Evolutionary conservation across 129 eudicot genomes (phyloP).

Genomic region (Erigeron canadensis): DNA sequence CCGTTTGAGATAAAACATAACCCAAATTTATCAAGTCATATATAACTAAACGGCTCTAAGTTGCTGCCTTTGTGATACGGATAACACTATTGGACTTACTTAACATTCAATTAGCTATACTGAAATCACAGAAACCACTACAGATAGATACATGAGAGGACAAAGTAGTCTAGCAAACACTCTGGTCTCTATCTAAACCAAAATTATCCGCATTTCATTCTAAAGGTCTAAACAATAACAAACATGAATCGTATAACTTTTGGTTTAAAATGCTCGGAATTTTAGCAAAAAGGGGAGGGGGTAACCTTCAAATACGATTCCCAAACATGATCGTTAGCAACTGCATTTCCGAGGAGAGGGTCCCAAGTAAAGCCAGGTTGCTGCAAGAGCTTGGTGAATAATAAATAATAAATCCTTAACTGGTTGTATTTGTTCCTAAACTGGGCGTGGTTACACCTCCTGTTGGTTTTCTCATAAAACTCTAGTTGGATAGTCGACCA

Average conservation of each 20-base stretch:
- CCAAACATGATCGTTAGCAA: constrained; percentile 32
- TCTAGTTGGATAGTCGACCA: constrained; percentile 31
- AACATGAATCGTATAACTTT: background rate
- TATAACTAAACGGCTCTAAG: background rate
- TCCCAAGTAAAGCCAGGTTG: constrained; percentile 39
- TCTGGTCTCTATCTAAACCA: too few relatives aligned
- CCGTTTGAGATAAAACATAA: background rate
- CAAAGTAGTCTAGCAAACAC: background rate
- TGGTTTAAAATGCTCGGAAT: background rate
- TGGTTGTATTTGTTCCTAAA: constrained; percentile 36
- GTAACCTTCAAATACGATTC: constrained; percentile 36
- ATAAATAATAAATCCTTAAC: constrained; percentile 29
- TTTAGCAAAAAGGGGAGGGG: background rate
- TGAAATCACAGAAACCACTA: background rate
- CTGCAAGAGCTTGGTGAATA: constrained; percentile 26
- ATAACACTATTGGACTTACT: background rate
- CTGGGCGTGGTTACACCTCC: constrained; percentile 28
- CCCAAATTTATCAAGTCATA: background rate
- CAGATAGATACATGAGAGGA: background rate
- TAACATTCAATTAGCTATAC: background rate
- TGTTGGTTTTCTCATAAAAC: constrained; percentile 30
- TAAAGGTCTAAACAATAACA: background rate
- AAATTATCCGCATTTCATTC: too few relatives aligned
- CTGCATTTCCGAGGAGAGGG: constrained; percentile 21
- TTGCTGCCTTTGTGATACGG: background rate